Evolutionary conservation across 1,284 basidiomycete species (phyloP), one percentile per base, ranked within the genome.

Genomic region (Psilocybe mexicana): DNA sequence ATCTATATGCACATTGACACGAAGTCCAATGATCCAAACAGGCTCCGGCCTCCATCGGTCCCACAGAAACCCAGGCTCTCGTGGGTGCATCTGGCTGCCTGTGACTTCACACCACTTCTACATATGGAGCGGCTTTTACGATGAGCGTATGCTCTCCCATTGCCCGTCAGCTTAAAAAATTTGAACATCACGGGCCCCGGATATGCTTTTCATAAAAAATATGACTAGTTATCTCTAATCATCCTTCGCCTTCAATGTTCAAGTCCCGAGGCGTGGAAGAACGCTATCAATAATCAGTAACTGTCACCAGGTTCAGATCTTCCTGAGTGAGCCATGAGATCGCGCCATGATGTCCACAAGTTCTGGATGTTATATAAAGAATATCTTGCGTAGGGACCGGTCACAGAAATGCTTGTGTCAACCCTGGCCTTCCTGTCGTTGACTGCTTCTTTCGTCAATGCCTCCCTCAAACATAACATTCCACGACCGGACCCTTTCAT

Each of bases 401-500:
- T 33, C 30, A 8, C 30, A 33, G 30, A 8, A 4, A 33, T 33
- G 30, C 30, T 33, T 8, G 30, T 33, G 42, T 63, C 36, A 10
- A 23, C 18, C 30, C 28, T 49, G 47, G 50, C 54, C 47, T 61
- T 40, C 35, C 47, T 43, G 28, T 12, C 24, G 24, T 57, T 18
- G 46, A 57, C n/a, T 40, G 4, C 28, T 35, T 45, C 45, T 43
- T 30, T 48, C 30, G 60, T 50, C 7, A 46, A 50, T 28, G 61
- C 52, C 46, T 57, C 54, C 10, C 49, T 63, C 26, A 54, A 55
- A 30, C 52, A 63, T n/a, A 57, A 52, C 43, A 36, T 70, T 24
- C 73, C 74, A 30, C 68, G 65, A n/a, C 70, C 52, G 26, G 42
- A 53, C 42, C 52, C 52, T 35, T 53, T 53, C 18, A 43, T 26